Evolutionary conservation across 129 eudicot genomes (phyloP).

Genomic region (Pittosporum tobira): DNA sequence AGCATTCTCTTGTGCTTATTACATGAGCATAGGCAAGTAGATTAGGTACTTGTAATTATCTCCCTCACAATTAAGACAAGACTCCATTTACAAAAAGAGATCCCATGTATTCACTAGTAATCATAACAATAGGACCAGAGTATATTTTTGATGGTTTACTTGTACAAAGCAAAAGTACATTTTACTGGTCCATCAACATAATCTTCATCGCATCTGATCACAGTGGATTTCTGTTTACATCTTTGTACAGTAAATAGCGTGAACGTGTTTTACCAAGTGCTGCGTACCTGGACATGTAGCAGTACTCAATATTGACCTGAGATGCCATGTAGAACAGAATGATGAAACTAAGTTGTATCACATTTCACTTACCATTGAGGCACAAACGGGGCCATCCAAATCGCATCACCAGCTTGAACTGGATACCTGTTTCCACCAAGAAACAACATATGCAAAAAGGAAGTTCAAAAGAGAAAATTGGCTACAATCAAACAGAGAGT

Average conservation of each 20-base stretch:
- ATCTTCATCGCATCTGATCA: constrained; percentile 12
- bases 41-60: too few relatives aligned
- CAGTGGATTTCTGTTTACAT: constrained; percentile 82
- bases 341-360: not conserved
- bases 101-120: not conserved
- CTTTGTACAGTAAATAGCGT: constrained; percentile 88
- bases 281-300: constrained; percentile 73
- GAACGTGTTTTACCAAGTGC: constrained; percentile 82
- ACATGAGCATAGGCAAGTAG: too few relatives aligned
- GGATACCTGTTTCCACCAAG: constrained; percentile 59
- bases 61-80: too few relatives aligned
- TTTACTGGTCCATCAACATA: not conserved
- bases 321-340: constrained; percentile 1
- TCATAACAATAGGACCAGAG: not conserved
- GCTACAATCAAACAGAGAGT: not conserved
- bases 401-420: constrained; percentile 88
- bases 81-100: not conserved
- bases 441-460: not conserved
- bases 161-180: not conserved
- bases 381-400: constrained; percentile 99
- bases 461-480: not conserved
- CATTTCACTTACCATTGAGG: constrained; percentile 71
- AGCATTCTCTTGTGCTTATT: too few relatives aligned
- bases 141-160: constrained; percentile 2
- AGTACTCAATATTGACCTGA: constrained; percentile 10